Conservation (phyloP, 441 rosid genomes). For the Mallotus repandus region DNA sequence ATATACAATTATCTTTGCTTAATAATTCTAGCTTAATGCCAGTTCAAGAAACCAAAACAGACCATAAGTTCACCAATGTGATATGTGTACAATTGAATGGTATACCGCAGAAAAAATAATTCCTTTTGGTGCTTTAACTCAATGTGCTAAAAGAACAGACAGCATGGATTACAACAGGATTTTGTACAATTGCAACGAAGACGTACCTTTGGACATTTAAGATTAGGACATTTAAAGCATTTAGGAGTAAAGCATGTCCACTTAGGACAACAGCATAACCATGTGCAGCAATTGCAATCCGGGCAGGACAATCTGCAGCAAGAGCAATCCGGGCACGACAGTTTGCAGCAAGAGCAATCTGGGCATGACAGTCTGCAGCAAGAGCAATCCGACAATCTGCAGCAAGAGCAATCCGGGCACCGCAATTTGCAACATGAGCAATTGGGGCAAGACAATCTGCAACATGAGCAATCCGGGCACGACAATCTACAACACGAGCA, state of each 20-base stretch:
- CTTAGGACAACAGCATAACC: slow-evolving; percentile 21
- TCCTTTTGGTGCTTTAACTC: not conserved
- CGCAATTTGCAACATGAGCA: slow-evolving; percentile 28
- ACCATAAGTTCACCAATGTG: not conserved
- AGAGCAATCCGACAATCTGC: slow-evolving; percentile 30
- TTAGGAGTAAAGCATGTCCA: slow-evolving; percentile 4
- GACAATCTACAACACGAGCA: slow-evolving; percentile 45
- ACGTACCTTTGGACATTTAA: slow-evolving; percentile 52
- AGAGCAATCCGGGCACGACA: slow-evolving; percentile 40
- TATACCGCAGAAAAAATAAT: slow-evolving; percentile 15
- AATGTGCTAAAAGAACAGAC: slow-evolving; percentile 43
- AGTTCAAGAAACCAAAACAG: not conserved
- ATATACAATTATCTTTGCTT: not conserved
- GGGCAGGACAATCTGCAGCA: slow-evolving; percentile 46
- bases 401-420: slow-evolving; percentile 37
- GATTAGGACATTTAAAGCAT: slow-evolving; percentile 19
- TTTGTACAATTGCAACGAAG: slow-evolving; percentile 50
- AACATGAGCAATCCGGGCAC: slow-evolving; percentile 30
- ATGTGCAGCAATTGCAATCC: slow-evolving; percentile 8
- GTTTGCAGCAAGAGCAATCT: slow-evolving; percentile 28
- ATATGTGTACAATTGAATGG: slow-evolving; percentile 2
- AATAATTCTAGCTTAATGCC: not conserved
- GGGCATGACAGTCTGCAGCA: slow-evolving; percentile 41
- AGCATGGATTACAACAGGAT: slow-evolving; percentile 58
- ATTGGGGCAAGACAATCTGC: slow-evolving; percentile 39